Conservation (phyloP, 805 yeast genomes). For the Danielozyma ontarioensis region DNA sequence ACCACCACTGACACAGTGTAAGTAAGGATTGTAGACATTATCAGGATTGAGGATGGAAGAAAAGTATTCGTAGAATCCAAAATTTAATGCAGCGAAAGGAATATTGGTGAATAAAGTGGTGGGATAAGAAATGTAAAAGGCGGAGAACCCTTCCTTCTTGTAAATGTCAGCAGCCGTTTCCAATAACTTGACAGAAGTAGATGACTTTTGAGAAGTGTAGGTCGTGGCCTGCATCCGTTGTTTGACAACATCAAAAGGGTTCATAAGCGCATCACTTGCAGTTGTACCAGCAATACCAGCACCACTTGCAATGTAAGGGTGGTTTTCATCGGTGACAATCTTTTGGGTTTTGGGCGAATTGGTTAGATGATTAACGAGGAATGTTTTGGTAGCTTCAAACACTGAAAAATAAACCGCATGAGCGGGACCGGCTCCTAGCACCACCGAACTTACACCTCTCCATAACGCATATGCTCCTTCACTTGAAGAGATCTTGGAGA, state of each 20-base stretch:
- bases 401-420: slow-evolving; percentile 96
- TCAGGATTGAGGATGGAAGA: slow-evolving; percentile 77
- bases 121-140: slow-evolving; percentile 90
- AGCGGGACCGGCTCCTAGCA: slow-evolving; percentile 98
- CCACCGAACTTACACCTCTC: slow-evolving; percentile 90
- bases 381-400: slow-evolving; percentile 73
- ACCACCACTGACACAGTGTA: slow-evolving; percentile 91
- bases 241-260: slow-evolving; percentile 92
- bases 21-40: slow-evolving; percentile 75
- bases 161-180: slow-evolving; percentile 46
- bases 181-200: slow-evolving; percentile 24
- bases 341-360: slow-evolving; percentile 27
- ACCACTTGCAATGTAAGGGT: slow-evolving; percentile 75
- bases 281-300: slow-evolving; percentile 92
- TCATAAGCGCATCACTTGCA: slow-evolving; percentile 94
- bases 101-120: slow-evolving; percentile 88
- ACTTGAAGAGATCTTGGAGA: slow-evolving; percentile 69
- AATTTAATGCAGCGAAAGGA: slow-evolving; percentile 93
- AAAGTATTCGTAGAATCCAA: slow-evolving; percentile 83
- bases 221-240: slow-evolving; percentile 78
- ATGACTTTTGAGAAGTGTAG: slow-evolving; percentile 5
- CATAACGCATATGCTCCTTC: slow-evolving; percentile 89
- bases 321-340: slow-evolving; percentile 58
- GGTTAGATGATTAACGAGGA: slow-evolving; percentile 41
- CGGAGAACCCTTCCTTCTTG: slow-evolving; percentile 61